Evolutionary conservation across 2,329 filamentous ascomycete species (phyloP), one percentile per base, ranked within the genome.

Genomic region (Verticillium tricorpus): DNA sequence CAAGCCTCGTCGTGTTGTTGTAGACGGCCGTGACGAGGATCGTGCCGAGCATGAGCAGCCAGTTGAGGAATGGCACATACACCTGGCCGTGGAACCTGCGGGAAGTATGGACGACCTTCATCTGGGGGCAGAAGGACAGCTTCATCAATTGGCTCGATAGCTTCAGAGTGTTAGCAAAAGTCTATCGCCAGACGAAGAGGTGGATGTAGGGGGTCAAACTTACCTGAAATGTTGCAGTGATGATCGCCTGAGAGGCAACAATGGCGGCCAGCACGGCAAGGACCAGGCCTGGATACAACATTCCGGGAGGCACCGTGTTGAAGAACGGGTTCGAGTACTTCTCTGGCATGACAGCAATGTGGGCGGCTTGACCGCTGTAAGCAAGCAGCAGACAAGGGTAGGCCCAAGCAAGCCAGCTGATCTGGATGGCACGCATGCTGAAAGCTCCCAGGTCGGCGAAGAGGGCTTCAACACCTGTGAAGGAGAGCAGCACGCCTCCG

Each of bases 361-460:
- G 90, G 2, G 90, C 89, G 0, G 89, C 90, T 76, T 93, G 90
- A 0, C 90, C 90, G 61, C 84, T 84, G 68, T 92, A 92, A 1
- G 86, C 84, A 14, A 89, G 71, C 1, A 89, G 71, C 57, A 83
- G 78, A 68, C 89, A 91, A 0, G 91, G 91, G 64, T 87, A 90
- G 2, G 84, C 83, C 66, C 86, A 87, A 59, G 80, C 78, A 4
- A 92, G 76, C 90, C 90, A 93, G 54, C 84, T 89, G 17, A 93
- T 78, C 70, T 91, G 89, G 59, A 93, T 86, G 0, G 90, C 89
- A 52, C 82, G 78, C 67, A 84, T 81, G 72, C 83, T 85, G 72
- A 93, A 93, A 25, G 90, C 90, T 37, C 90, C 90, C 7, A 93
- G 78, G 68, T 93, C 90, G 3, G 90, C 90, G 69, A 92, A 93